phyloP scores from a whole-genome alignment of 305 asterid genomes.

The Solanum hybrid region DNA sequence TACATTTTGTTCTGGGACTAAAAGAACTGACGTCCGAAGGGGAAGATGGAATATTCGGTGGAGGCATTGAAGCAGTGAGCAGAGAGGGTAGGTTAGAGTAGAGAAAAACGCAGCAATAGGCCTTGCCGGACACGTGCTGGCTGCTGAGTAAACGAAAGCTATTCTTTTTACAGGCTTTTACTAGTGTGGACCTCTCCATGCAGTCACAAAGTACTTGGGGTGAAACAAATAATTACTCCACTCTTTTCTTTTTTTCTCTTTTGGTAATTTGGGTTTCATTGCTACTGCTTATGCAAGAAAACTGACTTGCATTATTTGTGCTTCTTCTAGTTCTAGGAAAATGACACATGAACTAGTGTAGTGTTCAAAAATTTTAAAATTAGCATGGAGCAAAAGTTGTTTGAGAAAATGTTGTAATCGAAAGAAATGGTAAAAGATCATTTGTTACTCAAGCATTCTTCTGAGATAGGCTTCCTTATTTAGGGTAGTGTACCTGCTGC shows the following conservation, averaged over 20 bases:
- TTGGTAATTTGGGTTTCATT: not conserved
- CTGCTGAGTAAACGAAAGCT: slow-evolving; percentile 24
- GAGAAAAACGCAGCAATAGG: not conserved
- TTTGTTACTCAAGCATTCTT: slow-evolving; percentile 24
- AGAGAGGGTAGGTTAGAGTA: not conserved
- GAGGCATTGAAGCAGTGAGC: not conserved
- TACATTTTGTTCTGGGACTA: not conserved
- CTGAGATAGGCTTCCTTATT: slow-evolving; percentile 1
- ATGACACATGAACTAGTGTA: not conserved
- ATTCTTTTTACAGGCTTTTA: slow-evolving; percentile 17
- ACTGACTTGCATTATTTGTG: not conserved
- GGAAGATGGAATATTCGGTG: not conserved
- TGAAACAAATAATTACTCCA: slow-evolving; percentile 1
- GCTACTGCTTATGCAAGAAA: not conserved
- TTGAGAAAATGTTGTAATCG: not conserved
- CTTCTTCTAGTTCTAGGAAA: not conserved
- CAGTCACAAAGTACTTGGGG: not conserved
- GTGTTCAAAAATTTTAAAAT: not conserved
- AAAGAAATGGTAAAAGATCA: not conserved
- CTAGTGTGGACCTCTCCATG: slow-evolving; percentile 10
- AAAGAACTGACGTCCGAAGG: not conserved
- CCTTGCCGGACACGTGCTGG: slow-evolving; percentile 55
- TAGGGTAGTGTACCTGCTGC: not conserved
- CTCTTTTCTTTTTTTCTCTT: not conserved
- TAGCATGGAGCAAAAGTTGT: not conserved